phyloP scores from a whole-genome alignment of 129 eudicot genomes.

The Calendula officinalis region DNA sequence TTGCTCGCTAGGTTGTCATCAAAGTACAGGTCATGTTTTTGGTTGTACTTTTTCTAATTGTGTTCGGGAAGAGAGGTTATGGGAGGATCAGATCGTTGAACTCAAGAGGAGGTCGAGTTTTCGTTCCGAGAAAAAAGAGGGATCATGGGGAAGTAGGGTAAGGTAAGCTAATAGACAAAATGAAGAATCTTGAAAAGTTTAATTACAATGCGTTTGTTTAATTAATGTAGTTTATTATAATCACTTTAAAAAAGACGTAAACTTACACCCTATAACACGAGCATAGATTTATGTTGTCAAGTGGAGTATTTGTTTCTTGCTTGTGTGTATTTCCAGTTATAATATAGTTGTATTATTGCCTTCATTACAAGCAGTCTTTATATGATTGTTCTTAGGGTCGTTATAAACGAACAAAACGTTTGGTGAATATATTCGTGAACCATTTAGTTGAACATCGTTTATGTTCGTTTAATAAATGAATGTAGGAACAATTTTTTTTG shows the following conservation, averaged over 20 bases:
- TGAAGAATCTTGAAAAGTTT: conserved; percentile 5
- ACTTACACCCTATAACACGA: not conserved
- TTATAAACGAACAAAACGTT: too few relatives aligned
- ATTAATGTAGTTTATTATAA: not conserved
- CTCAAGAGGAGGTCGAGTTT: conserved; percentile 33
- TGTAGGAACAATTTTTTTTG: too few relatives aligned
- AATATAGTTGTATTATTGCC: too few relatives aligned
- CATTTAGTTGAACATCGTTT: too few relatives aligned
- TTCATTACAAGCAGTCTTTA: too few relatives aligned
- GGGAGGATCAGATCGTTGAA: conserved; percentile 44
- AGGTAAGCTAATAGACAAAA: conserved; percentile 28
- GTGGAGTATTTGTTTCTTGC: not conserved
- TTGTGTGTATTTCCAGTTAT: too few relatives aligned
- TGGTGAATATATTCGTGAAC: too few relatives aligned
- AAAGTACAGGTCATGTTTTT: conserved; percentile 17
- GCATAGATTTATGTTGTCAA: not conserved
- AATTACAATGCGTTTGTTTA: not conserved
- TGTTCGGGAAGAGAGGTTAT: conserved; percentile 25
- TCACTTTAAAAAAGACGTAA: not conserved
- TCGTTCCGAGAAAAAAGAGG: conserved; percentile 26
- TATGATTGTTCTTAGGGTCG: too few relatives aligned
- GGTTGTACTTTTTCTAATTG: conserved; percentile 4
- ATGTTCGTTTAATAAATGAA: too few relatives aligned
- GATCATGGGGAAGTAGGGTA: conserved; percentile 45
- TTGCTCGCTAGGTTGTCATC: conserved; percentile 16